Evolutionary conservation across 2,329 filamentous ascomycete species (phyloP).

Genomic region (Bipolaris oryzae): DNA sequence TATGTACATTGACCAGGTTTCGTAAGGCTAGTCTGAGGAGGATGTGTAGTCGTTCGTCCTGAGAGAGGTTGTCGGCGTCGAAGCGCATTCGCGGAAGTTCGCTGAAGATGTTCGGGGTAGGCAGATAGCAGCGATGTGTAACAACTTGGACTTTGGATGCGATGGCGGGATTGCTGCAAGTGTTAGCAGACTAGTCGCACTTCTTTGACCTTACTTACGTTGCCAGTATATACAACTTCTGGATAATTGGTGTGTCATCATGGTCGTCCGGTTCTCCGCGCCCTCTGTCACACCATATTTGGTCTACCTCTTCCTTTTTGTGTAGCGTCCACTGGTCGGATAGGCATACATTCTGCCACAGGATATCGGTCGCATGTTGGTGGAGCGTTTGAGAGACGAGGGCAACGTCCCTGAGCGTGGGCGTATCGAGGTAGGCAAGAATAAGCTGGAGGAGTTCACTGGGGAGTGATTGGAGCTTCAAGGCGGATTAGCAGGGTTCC

Average conservation of each 20-base stretch:
- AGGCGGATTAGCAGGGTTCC: conserved; percentile 6
- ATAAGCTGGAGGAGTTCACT: conserved; percentile 52
- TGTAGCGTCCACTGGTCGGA: conserved; percentile 47
- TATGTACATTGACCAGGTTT: conserved; percentile 53
- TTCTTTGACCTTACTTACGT: conserved; percentile 31
- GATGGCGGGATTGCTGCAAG: conserved; percentile 46
- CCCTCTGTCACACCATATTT: conserved; percentile 21
- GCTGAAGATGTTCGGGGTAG: conserved; percentile 52
- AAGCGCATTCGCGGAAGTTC: conserved; percentile 52
- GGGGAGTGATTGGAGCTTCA: conserved; percentile 45
- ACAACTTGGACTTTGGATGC: conserved; percentile 52
- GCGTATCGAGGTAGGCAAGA: conserved; percentile 40
- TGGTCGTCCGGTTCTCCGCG: conserved; percentile 35
- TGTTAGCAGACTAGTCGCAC: conserved; percentile 15
- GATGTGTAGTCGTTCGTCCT: conserved; percentile 48
- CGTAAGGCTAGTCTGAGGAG: conserved; percentile 48
- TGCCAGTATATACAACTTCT: conserved; percentile 51
- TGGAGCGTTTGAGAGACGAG: conserved; percentile 47
- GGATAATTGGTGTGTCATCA: conserved; percentile 52
- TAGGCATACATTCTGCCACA: conserved; percentile 52
- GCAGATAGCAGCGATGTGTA: conserved; percentile 55
- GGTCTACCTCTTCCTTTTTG: conserved; percentile 16
- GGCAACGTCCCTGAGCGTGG: conserved; percentile 41
- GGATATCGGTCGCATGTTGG: conserved; percentile 43
- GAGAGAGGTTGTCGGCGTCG: conserved; percentile 48